phyloP scores from a whole-genome alignment of 2,329 filamentous ascomycete species.

The Seiridium cupressi region DNA sequence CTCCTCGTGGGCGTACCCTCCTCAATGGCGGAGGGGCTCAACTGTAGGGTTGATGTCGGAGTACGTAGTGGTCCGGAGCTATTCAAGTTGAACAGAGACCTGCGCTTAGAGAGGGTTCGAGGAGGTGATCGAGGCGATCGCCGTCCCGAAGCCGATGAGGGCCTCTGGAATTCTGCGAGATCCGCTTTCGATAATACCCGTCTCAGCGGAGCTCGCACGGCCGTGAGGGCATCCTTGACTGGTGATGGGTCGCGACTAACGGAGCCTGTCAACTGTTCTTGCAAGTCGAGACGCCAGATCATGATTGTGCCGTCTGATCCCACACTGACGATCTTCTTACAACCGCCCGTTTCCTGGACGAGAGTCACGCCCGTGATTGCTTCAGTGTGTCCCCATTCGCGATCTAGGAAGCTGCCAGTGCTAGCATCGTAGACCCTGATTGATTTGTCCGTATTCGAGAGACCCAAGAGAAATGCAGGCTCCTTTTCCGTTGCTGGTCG shows the following conservation, averaged over 20 bases:
- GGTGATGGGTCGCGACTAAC: constrained; percentile 54
- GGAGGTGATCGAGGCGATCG: constrained; percentile 49
- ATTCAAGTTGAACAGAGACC: constrained; percentile 49
- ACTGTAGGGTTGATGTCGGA: constrained; percentile 36
- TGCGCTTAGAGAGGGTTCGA: constrained; percentile 50
- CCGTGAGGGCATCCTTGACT: constrained; percentile 45
- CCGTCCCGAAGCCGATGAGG: constrained; percentile 42
- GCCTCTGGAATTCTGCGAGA: constrained; percentile 72
- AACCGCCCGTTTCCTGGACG: constrained; percentile 56
- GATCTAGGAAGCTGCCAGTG: constrained; percentile 73
- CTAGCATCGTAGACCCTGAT: constrained; percentile 83
- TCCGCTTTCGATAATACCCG: constrained; percentile 86
- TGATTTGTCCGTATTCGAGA: constrained; percentile 94
- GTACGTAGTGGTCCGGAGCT: constrained; percentile 33
- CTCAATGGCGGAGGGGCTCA: constrained; percentile 39
- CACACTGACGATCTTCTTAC: constrained; percentile 66
- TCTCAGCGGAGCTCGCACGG: constrained; percentile 71
- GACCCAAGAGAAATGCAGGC: constrained; percentile 71
- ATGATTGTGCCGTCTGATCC: constrained; percentile 81
- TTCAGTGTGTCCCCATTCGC: constrained; percentile 94
- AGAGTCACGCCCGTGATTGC: constrained; percentile 84
- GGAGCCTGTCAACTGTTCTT: constrained; percentile 39
- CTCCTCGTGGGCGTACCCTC: constrained; percentile 49
- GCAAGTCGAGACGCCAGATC: constrained; percentile 65
- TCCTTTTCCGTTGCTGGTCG: constrained; percentile 54